Percentiles rank a stretch among this genome's conserved stretches.
These are phyloP conservation scores for Phytophthora ohioensis DNA, from an alignment of 352 stramenopile genomes.

Conservation along the genomic window DNA sequence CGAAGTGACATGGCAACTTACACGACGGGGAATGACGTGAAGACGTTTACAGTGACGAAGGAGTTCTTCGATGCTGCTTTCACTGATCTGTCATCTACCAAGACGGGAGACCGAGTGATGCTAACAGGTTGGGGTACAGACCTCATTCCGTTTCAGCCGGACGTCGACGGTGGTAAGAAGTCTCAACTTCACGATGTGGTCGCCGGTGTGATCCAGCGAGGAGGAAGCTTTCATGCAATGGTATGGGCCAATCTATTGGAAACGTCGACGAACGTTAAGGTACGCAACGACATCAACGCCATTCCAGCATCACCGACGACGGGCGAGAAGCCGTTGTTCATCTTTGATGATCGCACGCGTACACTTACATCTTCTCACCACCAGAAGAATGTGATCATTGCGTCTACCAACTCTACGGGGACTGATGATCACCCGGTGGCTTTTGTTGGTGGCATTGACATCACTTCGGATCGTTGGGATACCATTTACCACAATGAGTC, in stretches of 20 bases:
- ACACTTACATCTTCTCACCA: slow-evolving; percentile 50
- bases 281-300: slow-evolving; percentile 56
- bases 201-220: slow-evolving; percentile 36
- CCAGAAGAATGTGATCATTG: slow-evolving; percentile 58
- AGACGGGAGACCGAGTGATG: slow-evolving; percentile 40
- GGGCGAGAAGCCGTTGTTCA: slow-evolving; percentile 30
- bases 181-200: slow-evolving; percentile 49
- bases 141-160: slow-evolving; percentile 48
- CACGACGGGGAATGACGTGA: slow-evolving; percentile 51
- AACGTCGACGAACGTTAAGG: slow-evolving; percentile 50
- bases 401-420: slow-evolving; percentile 6
- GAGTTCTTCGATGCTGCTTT: slow-evolving; percentile 59
- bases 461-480: slow-evolving; percentile 64
- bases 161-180: slow-evolving; percentile 32
- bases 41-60: slow-evolving; percentile 47
- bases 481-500: slow-evolving; percentile 60
- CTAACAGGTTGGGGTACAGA: slow-evolving; percentile 62
- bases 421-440: slow-evolving; percentile 35
- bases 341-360: slow-evolving; percentile 63
- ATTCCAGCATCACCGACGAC: slow-evolving; percentile 21
- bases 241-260: slow-evolving; percentile 16
- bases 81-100: slow-evolving; percentile 44
- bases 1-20: slow-evolving; percentile 47
- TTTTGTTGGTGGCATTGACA: slow-evolving; percentile 66
- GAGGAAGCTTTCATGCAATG: slow-evolving; percentile 21